Evolutionary conservation across 2,329 filamentous ascomycete species (phyloP), one percentile per base, ranked within the genome.

Genomic region (Corinectria fuckeliana): DNA sequence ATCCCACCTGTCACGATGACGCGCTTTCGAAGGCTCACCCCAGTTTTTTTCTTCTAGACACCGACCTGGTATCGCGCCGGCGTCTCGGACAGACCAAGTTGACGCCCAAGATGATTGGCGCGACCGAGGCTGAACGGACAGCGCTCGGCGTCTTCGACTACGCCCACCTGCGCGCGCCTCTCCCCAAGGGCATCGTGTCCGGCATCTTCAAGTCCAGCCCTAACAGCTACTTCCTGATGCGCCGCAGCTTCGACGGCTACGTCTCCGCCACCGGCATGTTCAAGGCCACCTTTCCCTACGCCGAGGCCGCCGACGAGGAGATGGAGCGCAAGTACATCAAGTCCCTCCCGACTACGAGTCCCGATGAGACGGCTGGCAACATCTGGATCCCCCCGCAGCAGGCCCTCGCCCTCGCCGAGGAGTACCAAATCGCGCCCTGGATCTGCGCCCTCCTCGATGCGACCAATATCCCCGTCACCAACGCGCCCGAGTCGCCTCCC

Each of bases 151-250:
- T 89, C 45, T 97, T 99, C 75, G 95, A 98, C 77, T 99, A 99
- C 77, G 94, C 93, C 65, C 95, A 99, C 75, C 84, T 99, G 49
- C 91, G 94, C 72, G 94, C 93, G 61, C 94, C 95, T 13, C 81
- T 99, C 45, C 95, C 95, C 49, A 95, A 93, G 77, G 93, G 95
- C 65, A 89, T 98, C 68, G 87, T 88, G 25, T 97, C 93, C 5
- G 95, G 95, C 72, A 96, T 99, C 71, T 98, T 98, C 81, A 90
- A 91, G 71, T 89, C 88, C 60, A 88, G 88, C 74, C 94, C 95
- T 5, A 92, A 92, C 75, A 95, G 92, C 68, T 99, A 99, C 79
- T 99, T 98, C 76, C 81, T 99, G 69, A 99, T 99, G 91, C 89
- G 92, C 77, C 89, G 91, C 69, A 94, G 91, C 77, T 87, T 87